phyloP scores from a whole-genome alignment of 768 basidiomycete genomes.

The Trametes cingulata region DNA sequence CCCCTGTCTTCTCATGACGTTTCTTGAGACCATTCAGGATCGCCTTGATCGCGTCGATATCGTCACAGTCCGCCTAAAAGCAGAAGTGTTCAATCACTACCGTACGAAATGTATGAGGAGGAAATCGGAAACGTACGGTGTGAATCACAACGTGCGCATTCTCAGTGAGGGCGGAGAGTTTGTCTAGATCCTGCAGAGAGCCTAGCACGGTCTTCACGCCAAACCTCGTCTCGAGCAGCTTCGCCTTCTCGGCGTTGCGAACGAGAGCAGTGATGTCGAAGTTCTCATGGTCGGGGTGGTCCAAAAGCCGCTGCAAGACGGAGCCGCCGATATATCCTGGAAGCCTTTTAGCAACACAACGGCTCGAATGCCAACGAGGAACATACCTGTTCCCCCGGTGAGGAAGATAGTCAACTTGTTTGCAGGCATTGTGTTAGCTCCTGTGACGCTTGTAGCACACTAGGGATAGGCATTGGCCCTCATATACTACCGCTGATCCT shows the following conservation, averaged over 20 bases:
- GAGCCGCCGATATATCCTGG: conserved; percentile 42
- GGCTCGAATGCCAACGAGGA: background rate
- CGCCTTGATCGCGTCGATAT: conserved; percentile 44
- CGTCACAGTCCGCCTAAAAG: conserved; percentile 46
- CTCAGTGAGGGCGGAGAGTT: conserved; percentile 41
- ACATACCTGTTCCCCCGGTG: conserved; percentile 44
- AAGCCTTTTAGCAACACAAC: no score
- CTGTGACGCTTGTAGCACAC: background rate
- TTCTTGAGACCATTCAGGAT: conserved; percentile 55
- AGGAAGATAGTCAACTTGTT: conserved; percentile 41
- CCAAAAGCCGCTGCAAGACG: conserved; percentile 48
- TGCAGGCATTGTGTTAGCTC: no score
- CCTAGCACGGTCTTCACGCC: conserved; percentile 27
- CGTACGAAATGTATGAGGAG: background rate
- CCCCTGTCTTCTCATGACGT: conserved; percentile 43
- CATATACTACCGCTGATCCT: no score
- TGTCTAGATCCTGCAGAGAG: conserved; percentile 33
- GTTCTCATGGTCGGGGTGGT: conserved; percentile 41
- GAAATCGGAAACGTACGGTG: conserved; percentile 49
- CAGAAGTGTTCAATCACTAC: background rate
- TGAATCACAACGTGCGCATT: conserved; percentile 46
- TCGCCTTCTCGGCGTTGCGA: conserved; percentile 41
- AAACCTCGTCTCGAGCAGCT: conserved; percentile 24
- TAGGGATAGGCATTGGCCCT: background rate
- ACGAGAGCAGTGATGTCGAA: conserved; percentile 52